phyloP scores from a whole-genome alignment of 495 filamentous ascomycete genomes.

The Aspergillus sclerotiicarbonarius region DNA sequence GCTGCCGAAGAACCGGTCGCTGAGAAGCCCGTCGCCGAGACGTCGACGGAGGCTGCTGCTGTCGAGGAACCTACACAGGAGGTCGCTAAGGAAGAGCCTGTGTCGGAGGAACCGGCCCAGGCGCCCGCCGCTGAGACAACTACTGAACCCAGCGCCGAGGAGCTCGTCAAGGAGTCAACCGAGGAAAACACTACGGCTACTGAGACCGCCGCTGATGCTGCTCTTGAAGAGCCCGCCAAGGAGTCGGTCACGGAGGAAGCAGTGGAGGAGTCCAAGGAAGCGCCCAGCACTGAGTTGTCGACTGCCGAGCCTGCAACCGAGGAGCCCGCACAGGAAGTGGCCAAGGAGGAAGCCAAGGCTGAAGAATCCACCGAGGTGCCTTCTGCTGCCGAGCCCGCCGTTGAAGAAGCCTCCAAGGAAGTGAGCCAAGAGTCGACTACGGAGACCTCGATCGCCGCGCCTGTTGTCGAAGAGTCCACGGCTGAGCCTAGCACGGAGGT shows the following conservation, averaged over 20 bases:
- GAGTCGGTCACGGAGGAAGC: conserved; percentile 1
- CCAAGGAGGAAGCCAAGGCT: conserved; percentile 9
- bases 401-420: conserved; percentile 2
- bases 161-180: conserved; percentile 11
- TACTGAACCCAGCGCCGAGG: conserved; percentile 3
- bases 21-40: conserved; percentile 1
- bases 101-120: conserved; percentile 1
- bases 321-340: background rate
- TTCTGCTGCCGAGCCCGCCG: conserved; percentile 5
- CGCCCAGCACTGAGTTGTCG: background rate
- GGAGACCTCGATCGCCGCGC: conserved; percentile 5
- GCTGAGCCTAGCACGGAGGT: conserved; percentile 1
- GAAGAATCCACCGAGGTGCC: background rate
- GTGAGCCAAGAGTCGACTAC: background rate
- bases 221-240: conserved; percentile 10
- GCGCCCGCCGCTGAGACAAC: conserved; percentile 7
- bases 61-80: conserved; percentile 12
- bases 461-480: conserved; percentile 2
- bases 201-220: conserved; percentile 6
- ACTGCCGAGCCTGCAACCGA: conserved; percentile 4
- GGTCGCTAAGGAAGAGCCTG: background rate
- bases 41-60: conserved; percentile 1
- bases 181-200: conserved; percentile 14
- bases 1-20: conserved; percentile 4
- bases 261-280: conserved; percentile 1